Percentiles rank a stretch among this genome's conserved stretches.
Evolutionary conservation across 2,329 filamentous ascomycete genomes (phyloP).

Genomic region (Cytospora mali): DNA sequence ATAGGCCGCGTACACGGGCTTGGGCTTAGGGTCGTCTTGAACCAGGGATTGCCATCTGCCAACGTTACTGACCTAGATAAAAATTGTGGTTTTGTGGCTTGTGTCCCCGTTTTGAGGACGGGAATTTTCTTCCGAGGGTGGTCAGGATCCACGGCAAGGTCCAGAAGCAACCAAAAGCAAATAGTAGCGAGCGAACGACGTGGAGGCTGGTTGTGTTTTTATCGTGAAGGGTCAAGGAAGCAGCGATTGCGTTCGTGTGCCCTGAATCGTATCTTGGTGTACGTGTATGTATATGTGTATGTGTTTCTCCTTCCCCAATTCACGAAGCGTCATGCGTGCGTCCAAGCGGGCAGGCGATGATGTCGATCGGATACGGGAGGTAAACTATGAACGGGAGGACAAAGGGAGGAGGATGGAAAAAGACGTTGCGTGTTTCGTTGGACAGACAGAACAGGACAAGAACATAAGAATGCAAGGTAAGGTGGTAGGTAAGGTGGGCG

Average conservation of each 20-base stretch:
- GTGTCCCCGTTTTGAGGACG: constrained; percentile 13
- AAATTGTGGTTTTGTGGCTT: constrained; percentile 15
- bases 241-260: constrained; percentile 13
- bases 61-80: constrained; percentile 21
- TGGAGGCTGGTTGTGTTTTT: neutral
- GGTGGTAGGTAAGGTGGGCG: neutral
- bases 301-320: constrained; percentile 18
- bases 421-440: neutral
- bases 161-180: constrained; percentile 10
- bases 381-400: neutral
- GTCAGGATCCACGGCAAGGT: constrained; percentile 19
- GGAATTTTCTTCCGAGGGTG: constrained; percentile 5
- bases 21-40: constrained; percentile 11
- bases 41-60: constrained; percentile 19
- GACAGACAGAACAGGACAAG: neutral
- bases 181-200: constrained; percentile 20
- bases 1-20: constrained; percentile 14
- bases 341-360: neutral
- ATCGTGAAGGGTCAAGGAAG: constrained; percentile 10
- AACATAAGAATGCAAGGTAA: neutral
- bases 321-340: neutral
- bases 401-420: neutral
- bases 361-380: neutral
- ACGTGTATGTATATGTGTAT: neutral
- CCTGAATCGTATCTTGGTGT: neutral